Evolutionary conservation across 805 yeast species (phyloP).

Genomic region (Alloascoidea hylecoeti): DNA sequence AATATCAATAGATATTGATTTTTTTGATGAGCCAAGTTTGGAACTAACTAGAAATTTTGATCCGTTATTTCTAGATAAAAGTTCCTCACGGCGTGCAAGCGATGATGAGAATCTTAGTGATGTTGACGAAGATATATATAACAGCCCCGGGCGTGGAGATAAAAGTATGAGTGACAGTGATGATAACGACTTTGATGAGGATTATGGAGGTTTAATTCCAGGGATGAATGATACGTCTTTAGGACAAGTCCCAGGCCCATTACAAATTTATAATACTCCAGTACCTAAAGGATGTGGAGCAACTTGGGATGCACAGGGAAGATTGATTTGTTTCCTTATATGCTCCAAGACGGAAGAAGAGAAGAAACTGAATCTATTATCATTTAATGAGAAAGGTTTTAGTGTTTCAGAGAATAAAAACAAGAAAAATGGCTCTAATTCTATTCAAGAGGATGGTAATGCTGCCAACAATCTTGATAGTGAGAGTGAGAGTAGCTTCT

Average conservation of each 20-base stretch:
- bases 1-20: constrained; percentile 27
- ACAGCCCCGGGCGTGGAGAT: no score
- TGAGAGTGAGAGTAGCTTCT: constrained; percentile 4
- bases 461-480: not conserved
- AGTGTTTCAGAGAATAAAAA: constrained; percentile 16
- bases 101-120: constrained; percentile 5
- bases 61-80: constrained; percentile 1
- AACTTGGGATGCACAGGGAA: constrained; percentile 68
- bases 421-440: constrained; percentile 9
- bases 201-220: constrained; percentile 11
- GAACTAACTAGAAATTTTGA: no score
- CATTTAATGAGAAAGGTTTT: constrained; percentile 41
- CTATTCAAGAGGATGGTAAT: constrained; percentile 12
- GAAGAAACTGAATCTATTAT: constrained; percentile 26
- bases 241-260: constrained; percentile 11
- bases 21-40: constrained; percentile 9
- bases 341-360: constrained; percentile 28
- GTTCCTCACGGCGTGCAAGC: no score
- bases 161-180: constrained; percentile 11
- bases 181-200: constrained; percentile 15
- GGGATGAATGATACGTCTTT: constrained; percentile 8
- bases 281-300: constrained; percentile 93
- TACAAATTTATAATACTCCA: constrained; percentile 47
- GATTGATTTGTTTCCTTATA: constrained; percentile 69
- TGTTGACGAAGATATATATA: constrained; percentile 6